Base-by-base conservation (phyloP, 2,329 filamentous ascomycete species). In the Penicillium sp. region DNA sequence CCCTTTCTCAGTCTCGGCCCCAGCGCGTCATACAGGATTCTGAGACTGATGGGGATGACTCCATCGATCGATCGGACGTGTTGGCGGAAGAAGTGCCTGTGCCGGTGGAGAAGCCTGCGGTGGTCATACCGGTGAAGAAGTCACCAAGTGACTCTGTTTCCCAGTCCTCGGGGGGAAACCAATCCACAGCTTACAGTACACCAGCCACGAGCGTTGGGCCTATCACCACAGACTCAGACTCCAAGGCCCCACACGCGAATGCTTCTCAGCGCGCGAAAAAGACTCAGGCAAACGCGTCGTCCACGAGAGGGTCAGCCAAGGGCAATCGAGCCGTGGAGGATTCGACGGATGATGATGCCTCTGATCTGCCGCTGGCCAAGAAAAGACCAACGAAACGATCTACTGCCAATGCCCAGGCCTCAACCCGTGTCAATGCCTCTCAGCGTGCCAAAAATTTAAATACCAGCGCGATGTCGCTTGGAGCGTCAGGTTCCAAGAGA, bases 141-240 rank as follows among this genome's bases (percentile, higher is more conserved):
- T 58, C 66, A 13, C 41, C 60, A 6, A 54, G 60, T 39, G 64
- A 65, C 7, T 63, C 72, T 1, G 69, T 70, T 36, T 73, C 77
- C 24, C 63, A 75, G 5, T 75, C 74, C 21, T 77, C 77, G 11
- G 3, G 59, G 69, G 29, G 71, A 72, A 5, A 71, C 72, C 32
- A 68, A 5, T 80, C 75, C 10, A 75, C 76, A 36, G 81, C 78
- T 16, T 82, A 81, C 62, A 84, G 83, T 54, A 88, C 86, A 3
- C 85, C 85, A 4, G 81, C 77, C 36, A 88, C 86, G 18, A 87
- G 83, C 68, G 76, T 79, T 50, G 74, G 77, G 44, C 77, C 75
- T 16, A 32, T 24, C 10, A 87, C 84, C 9, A 84, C 83, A 4
- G 73, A 76, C 22, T 77, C 77, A 13, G 67, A 72, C 46, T 63